Percentiles rank a stretch among this genome's conserved stretches.
Conservation (phyloP, 2,329 filamentous ascomycete genomes). For the Phialophora verrucosa region DNA sequence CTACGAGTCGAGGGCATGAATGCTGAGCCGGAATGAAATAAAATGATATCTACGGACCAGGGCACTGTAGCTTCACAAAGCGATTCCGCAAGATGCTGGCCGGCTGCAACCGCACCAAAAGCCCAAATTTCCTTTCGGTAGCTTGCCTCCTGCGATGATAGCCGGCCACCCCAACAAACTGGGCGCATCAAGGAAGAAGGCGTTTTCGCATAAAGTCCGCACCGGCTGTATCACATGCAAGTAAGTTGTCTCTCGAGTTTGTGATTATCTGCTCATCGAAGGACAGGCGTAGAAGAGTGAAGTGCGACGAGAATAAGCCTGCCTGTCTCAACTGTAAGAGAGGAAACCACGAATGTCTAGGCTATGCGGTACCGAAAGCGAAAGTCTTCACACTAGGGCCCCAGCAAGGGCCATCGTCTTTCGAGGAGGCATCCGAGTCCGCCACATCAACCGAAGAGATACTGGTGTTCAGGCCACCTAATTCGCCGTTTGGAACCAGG, state of each 20-base stretch:
- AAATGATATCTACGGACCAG: not conserved
- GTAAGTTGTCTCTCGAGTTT: not conserved
- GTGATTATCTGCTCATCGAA: not conserved
- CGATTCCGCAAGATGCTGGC: not conserved
- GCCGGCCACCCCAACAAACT: not conserved
- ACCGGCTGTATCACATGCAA: conserved; percentile 50
- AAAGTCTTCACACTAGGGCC: conserved; percentile 5
- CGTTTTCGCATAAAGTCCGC: conserved; percentile 37
- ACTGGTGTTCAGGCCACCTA: not conserved
- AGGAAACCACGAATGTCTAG: conserved; percentile 43
- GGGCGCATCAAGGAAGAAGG: not conserved
- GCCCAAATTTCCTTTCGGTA: not conserved
- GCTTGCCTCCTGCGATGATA: not conserved
- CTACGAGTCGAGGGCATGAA: not conserved
- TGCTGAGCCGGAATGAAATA: not conserved
- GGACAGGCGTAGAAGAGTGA: conserved; percentile 44
- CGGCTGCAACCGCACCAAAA: not conserved
- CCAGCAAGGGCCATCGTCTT: not conserved
- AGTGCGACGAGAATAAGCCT: conserved; percentile 47
- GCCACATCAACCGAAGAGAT: not conserved
- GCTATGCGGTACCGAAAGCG: conserved; percentile 38
- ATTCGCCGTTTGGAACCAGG: conserved; percentile 19
- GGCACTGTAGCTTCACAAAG: not conserved
- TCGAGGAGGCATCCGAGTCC: not conserved
- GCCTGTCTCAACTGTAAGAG: conserved; percentile 43